Conservation (phyloP, 1,284 basidiomycete genomes). For the Tilletia caries region DNA sequence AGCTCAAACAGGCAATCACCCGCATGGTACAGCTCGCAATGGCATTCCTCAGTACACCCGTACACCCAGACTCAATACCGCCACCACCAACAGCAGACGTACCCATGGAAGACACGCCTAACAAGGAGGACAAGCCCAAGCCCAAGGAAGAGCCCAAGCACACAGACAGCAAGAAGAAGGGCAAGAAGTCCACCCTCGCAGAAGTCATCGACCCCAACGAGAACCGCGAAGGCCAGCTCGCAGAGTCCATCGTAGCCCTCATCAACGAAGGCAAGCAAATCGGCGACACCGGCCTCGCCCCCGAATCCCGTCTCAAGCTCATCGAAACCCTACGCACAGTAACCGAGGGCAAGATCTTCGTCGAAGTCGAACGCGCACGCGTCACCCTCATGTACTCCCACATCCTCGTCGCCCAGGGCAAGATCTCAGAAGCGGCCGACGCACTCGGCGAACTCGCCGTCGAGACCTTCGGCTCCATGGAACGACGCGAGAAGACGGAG, state of each 20-base stretch:
- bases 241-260: slow-evolving; percentile 37
- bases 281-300: slow-evolving; percentile 36
- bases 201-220: slow-evolving; percentile 30
- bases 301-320: slow-evolving; percentile 33
- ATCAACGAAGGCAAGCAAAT: slow-evolving; percentile 38
- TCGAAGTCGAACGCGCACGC: slow-evolving; percentile 92
- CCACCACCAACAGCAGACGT: slow-evolving; percentile 55
- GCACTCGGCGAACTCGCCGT: slow-evolving; percentile 86
- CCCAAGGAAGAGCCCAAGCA: slow-evolving; percentile 65
- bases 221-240: slow-evolving; percentile 41
- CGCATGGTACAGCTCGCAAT: slow-evolving; percentile 66
- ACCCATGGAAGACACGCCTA: slow-evolving; percentile 63
- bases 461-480: slow-evolving; percentile 98
- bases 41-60: slow-evolving; percentile 38
- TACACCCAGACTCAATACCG: slow-evolving; percentile 56
- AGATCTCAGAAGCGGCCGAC: slow-evolving; percentile 47
- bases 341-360: slow-evolving; percentile 97
- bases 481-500: slow-evolving; percentile 93
- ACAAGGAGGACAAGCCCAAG: slow-evolving; percentile 67
- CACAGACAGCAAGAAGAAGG: slow-evolving; percentile 52
- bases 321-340: slow-evolving; percentile 79
- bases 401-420: slow-evolving; percentile 40
- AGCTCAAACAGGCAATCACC: slow-evolving; percentile 84
- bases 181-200: slow-evolving; percentile 25
- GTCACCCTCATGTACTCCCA: slow-evolving; percentile 57